phyloP scores from a whole-genome alignment of 2,329 filamentous ascomycete genomes.

The Cladophialophora bantiana region DNA sequence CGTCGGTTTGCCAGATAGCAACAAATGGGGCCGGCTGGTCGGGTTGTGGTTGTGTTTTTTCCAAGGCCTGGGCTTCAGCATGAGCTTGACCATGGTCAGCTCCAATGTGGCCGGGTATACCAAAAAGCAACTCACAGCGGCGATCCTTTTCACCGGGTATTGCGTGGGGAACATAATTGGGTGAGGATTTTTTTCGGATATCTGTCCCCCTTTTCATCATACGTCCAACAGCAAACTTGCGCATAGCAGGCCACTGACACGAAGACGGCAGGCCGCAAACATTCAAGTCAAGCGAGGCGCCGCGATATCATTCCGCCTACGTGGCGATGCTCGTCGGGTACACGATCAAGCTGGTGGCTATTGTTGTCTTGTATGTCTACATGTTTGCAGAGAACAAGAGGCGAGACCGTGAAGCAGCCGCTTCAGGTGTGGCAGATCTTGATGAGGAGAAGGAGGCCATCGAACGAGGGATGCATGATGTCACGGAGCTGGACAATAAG shows the following conservation, averaged over 20 bases:
- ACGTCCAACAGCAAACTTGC: neutral
- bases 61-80: conserved; percentile 61
- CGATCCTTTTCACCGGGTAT: conserved; percentile 37
- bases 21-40: conserved; percentile 65
- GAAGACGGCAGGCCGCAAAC: conserved; percentile 48
- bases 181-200: neutral
- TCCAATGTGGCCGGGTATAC: conserved; percentile 43
- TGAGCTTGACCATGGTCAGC: conserved; percentile 60
- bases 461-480: conserved; percentile 53
- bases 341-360: conserved; percentile 58
- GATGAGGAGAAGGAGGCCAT: conserved; percentile 60
- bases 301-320: conserved; percentile 59
- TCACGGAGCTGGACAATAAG: conserved; percentile 64
- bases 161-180: conserved; percentile 26
- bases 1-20: conserved; percentile 57
- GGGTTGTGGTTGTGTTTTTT: conserved; percentile 65
- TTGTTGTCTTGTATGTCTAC: conserved; percentile 61
- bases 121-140: conserved; percentile 37
- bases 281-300: conserved; percentile 58
- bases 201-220: neutral
- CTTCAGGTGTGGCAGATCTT: conserved; percentile 41
- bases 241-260: neutral
- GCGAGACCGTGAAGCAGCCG: conserved; percentile 56
- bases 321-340: conserved; percentile 64
- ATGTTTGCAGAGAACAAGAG: conserved; percentile 64